phyloP scores from a whole-genome alignment of 176 grass and related monocot species.

The Eragrostis nindensis region DNA sequence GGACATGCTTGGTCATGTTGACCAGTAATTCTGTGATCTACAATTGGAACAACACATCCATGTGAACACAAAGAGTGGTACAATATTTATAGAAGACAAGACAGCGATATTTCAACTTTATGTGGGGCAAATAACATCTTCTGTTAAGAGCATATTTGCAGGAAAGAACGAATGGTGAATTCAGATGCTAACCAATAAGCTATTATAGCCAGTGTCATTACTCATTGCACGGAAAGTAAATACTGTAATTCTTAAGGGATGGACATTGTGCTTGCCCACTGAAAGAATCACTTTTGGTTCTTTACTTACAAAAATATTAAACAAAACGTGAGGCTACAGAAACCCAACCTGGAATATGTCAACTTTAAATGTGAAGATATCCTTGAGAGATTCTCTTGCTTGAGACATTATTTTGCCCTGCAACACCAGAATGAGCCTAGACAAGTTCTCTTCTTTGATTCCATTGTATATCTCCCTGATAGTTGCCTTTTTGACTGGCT shows the following conservation, averaged over 20 bases:
- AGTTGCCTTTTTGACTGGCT: constrained; percentile 67
- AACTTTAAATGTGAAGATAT: constrained; percentile 74
- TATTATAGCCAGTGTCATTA: not conserved
- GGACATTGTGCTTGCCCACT: not conserved
- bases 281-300: not conserved
- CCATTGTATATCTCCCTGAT: constrained; percentile 50
- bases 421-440: constrained; percentile 62
- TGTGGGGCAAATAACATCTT: not conserved
- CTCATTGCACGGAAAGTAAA: not conserved
- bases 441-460: constrained; percentile 55
- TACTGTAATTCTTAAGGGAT: not conserved
- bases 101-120: constrained; percentile 19
- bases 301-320: constrained; percentile 13
- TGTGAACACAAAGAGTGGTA: constrained; percentile 10
- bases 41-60: constrained; percentile 32
- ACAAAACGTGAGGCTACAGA: constrained; percentile 14
- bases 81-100: constrained; percentile 12
- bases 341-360: constrained; percentile 75
- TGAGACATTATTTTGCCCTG: constrained; percentile 64
- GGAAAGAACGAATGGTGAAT: not conserved
- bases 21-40: constrained; percentile 92
- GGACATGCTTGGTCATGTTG: constrained; percentile 84
- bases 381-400: constrained; percentile 69
- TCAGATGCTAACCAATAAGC: not conserved
- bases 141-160: constrained; percentile 6